These are phyloP conservation scores for Termitomyces sp. DNA, from an alignment of 768 basidiomycete species.

Conservation along the genomic window DNA sequence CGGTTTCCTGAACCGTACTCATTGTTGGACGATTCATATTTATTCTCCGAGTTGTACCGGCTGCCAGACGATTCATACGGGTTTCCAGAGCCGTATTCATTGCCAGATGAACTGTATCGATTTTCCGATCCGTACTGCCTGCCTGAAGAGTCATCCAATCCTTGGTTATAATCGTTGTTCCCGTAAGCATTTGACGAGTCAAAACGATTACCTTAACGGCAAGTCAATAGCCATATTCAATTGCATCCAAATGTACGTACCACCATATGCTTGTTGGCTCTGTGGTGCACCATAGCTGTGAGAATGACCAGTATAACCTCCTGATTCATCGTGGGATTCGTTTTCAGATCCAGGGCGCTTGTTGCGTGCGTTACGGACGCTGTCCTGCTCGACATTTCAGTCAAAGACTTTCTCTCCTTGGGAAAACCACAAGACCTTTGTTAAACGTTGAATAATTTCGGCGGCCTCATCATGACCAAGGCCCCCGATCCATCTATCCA, in stretches of 20 bases:
- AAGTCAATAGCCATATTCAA: neutral
- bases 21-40: neutral
- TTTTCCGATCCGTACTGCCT: conserved; percentile 4
- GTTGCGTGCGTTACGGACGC: conserved; percentile 50
- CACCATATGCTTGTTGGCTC: conserved; percentile 9
- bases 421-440: conserved; percentile 35
- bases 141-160: neutral
- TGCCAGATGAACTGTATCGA: conserved; percentile 3
- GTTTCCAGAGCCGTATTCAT: neutral
- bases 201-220: neutral
- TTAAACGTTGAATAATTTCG: conserved; percentile 42
- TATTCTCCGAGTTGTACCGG: conserved; percentile 1
- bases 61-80: conserved; percentile 2
- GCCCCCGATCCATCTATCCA: conserved; percentile 50
- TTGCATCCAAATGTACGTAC: neutral
- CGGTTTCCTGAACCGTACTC: conserved; percentile 5
- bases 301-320: conserved; percentile 17
- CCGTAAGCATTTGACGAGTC: conserved; percentile 2
- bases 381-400: conserved; percentile 31
- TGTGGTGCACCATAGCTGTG: conserved; percentile 10
- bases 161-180: neutral
- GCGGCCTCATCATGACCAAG: conserved; percentile 38
- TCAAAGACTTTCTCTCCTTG: neutral
- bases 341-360: conserved; percentile 50
- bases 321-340: conserved; percentile 28